phyloP scores from a whole-genome alignment of 164 flowering plant genomes.

The Stephania yunnanensis region DNA sequence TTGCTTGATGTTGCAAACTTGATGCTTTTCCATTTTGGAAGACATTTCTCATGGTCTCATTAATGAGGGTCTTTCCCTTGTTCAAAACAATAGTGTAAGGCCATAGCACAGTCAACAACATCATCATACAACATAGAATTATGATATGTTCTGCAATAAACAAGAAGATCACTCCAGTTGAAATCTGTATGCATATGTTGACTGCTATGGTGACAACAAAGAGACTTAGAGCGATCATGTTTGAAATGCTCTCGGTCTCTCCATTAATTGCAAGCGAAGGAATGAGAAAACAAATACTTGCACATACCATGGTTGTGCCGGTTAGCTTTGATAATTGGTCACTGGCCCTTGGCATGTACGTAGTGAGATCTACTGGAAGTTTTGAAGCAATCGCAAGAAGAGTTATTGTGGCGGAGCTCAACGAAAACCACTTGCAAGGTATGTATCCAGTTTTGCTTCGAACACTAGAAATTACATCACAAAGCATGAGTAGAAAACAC shows the following conservation, averaged over 20 bases:
- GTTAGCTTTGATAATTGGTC: slow-evolving; percentile 17
- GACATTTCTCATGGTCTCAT: not conserved
- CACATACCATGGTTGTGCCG: slow-evolving; percentile 9
- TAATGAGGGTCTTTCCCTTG: not conserved
- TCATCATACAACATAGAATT: not conserved
- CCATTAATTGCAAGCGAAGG: not conserved
- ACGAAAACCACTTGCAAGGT: not conserved
- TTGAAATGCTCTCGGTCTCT: not conserved
- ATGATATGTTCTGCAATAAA: not conserved
- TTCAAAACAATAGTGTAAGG: not conserved
- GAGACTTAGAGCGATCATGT: not conserved
- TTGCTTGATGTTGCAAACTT: not conserved
- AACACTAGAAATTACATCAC: not conserved
- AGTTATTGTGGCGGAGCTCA: slow-evolving; percentile 12
- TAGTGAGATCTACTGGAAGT: slow-evolving; percentile 14
- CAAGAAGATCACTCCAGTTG: not conserved
- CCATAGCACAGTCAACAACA: not conserved
- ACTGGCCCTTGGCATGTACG: slow-evolving; percentile 1
- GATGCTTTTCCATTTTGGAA: not conserved
- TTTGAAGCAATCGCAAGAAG: slow-evolving; percentile 14
- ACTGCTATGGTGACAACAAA: not conserved
- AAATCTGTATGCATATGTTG: not conserved
- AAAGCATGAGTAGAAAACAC: not conserved
- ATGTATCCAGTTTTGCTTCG: not conserved
- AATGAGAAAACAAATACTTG: not conserved